Evolutionary conservation across 164 flowering plant species (phyloP).

Genomic region (Stephania yunnanensis): DNA sequence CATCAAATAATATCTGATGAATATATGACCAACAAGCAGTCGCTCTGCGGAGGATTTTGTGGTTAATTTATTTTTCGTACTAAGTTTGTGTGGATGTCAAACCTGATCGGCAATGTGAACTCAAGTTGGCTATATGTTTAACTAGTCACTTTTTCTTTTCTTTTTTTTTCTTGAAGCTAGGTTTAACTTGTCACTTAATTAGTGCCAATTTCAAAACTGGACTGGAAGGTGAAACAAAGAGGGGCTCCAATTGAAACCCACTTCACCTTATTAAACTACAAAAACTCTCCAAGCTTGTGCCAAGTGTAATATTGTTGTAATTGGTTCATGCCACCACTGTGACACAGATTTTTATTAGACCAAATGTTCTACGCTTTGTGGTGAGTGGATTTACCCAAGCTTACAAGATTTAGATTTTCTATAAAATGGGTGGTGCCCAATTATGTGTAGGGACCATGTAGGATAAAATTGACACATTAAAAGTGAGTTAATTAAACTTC

Average conservation of each 20-base stretch:
- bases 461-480: constrained; percentile 7
- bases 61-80: too few species aligned
- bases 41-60: too few species aligned
- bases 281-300: not conserved
- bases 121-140: too few species aligned
- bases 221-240: not conserved
- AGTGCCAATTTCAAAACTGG: constrained; percentile 1
- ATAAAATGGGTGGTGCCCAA: not conserved
- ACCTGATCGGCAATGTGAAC: too few species aligned
- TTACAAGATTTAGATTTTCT: not conserved
- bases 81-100: too few species aligned
- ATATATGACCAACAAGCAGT: too few species aligned
- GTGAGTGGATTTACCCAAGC: not conserved
- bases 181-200: not conserved
- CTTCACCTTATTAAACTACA: not conserved
- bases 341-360: not conserved
- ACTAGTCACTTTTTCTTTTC: too few species aligned
- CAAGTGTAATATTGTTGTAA: constrained; percentile 7
- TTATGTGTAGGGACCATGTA: constrained; percentile 2
- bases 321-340: not conserved
- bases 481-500: not conserved
- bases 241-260: not conserved
- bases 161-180: too few species aligned
- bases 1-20: not conserved
- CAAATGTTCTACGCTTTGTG: not conserved